Conservation (phyloP, 306 rosid genomes). For the Cajanus cajan region DNA sequence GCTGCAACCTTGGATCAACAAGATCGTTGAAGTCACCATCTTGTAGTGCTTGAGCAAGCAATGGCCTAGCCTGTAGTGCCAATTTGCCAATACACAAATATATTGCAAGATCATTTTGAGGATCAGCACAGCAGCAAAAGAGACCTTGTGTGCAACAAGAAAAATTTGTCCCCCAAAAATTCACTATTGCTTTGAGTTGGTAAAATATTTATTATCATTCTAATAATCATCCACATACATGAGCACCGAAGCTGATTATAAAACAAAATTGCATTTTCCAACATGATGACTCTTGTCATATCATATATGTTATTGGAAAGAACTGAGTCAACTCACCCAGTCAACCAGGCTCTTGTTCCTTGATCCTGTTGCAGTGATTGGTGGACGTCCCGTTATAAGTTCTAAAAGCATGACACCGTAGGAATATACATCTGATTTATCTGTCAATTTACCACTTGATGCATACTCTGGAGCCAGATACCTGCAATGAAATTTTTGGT, state of each 20-base stretch:
- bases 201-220: not conserved
- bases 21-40: conserved; percentile 40
- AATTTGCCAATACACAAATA: not conserved
- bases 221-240: not conserved
- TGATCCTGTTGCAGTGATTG: conserved; percentile 40
- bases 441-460: conserved; percentile 63
- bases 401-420: conserved; percentile 64
- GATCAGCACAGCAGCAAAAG: not conserved
- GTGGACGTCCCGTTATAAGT: conserved; percentile 55
- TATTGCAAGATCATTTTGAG: not conserved
- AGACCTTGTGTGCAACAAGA: not conserved
- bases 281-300: not conserved
- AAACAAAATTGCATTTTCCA: not conserved
- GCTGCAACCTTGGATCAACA: conserved; percentile 52
- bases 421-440: conserved; percentile 62
- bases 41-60: conserved; percentile 51
- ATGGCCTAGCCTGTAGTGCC: conserved; percentile 59
- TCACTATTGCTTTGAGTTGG: not conserved
- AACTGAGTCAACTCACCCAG: conserved; percentile 63
- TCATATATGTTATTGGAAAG: not conserved
- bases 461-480: conserved; percentile 72
- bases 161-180: conserved; percentile 3
- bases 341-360: conserved; percentile 54
- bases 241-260: not conserved
- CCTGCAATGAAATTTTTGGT: conserved; percentile 33